phyloP scores from a whole-genome alignment of 2,329 filamentous ascomycete species.

The Phialophora macrospora region DNA sequence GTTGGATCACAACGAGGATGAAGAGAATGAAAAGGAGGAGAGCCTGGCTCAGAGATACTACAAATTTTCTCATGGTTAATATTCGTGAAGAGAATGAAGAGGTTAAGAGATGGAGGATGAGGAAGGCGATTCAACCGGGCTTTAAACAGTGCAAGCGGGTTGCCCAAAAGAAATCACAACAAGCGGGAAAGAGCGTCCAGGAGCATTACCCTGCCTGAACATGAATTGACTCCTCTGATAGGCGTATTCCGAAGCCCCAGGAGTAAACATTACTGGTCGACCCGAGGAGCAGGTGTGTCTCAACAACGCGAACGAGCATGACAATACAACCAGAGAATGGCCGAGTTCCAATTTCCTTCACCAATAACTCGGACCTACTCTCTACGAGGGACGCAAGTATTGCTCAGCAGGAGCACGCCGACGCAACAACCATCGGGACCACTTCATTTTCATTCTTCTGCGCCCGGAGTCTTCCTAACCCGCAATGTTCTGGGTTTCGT shows the following conservation, averaged over 20 bases:
- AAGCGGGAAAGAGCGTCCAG: background rate
- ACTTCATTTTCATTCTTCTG: background rate
- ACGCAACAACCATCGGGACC: background rate
- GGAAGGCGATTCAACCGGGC: background rate
- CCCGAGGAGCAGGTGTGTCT: background rate
- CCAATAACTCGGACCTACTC: background rate
- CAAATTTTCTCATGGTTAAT: conserved; percentile 11
- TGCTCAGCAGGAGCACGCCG: background rate
- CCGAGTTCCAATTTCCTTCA: background rate
- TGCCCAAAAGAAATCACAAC: background rate
- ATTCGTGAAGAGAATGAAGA: background rate
- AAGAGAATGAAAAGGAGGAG: conserved; percentile 10
- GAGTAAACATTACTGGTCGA: background rate
- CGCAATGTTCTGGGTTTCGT: conserved; percentile 38
- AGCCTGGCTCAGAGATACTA: conserved; percentile 3
- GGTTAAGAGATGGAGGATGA: background rate
- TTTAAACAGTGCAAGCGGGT: background rate
- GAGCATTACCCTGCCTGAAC: background rate
- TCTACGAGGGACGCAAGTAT: background rate
- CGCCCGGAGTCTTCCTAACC: background rate
- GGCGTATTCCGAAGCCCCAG: background rate
- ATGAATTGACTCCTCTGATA: background rate
- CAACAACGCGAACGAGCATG: background rate
- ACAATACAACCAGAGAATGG: background rate
- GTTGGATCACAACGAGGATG: conserved; percentile 9